Conservation (phyloP, 371 early-diverging fungal genomes). For the Rhizomucor pusillus region DNA sequence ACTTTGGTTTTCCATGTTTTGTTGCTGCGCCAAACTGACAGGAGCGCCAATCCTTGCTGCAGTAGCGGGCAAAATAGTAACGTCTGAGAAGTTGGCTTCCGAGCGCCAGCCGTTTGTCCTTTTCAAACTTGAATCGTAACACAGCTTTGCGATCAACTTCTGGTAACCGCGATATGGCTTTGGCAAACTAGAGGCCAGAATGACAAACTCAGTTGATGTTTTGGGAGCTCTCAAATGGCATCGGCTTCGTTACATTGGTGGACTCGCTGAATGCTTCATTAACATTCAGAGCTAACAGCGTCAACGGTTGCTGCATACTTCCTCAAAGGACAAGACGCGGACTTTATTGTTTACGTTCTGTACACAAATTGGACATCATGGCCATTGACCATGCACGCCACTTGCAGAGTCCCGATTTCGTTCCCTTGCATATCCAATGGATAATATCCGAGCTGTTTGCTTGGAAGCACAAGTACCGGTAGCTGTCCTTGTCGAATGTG, state of each 20-base stretch:
- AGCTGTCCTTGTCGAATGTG: conserved; percentile 28
- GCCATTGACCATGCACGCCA: conserved; percentile 15
- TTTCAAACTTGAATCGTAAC: conserved; percentile 28
- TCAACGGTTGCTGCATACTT: conserved; percentile 1
- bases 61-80: conserved; percentile 24
- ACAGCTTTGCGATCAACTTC: conserved; percentile 21
- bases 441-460: conserved; percentile 19
- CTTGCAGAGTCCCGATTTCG: conserved; percentile 16
- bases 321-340: neutral
- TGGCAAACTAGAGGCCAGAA: conserved; percentile 26
- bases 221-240: no score
- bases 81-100: conserved; percentile 33
- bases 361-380: conserved; percentile 14
- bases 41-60: conserved; percentile 5
- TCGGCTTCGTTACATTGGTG: neutral
- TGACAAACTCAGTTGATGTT: neutral
- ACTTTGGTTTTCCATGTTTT: conserved; percentile 9
- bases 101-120: conserved; percentile 32
- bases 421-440: conserved; percentile 13
- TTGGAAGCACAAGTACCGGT: conserved; percentile 22
- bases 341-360: conserved; percentile 8
- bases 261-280: conserved; percentile 2
- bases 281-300: conserved; percentile 7
- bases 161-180: conserved; percentile 22
- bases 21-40: conserved; percentile 1